Base-by-base conservation (phyloP, 139 green algal species). In the Dunaliella sp. region DNA sequence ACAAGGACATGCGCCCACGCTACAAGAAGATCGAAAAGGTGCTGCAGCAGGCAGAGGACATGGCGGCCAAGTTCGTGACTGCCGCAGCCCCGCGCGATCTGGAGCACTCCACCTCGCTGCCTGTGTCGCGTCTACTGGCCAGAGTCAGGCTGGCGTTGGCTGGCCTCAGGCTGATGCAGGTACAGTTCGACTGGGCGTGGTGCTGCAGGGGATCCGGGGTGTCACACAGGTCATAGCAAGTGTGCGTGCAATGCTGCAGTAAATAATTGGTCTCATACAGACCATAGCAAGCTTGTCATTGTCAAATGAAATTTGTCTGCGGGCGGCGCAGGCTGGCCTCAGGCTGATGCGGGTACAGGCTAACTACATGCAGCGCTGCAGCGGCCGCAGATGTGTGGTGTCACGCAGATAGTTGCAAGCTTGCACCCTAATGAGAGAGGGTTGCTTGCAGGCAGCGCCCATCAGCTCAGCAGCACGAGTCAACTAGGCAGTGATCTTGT, bases 1-100 rank as follows among this genome's bases (percentile, higher is more conserved):
- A 80, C 37, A 88, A 91, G 82, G 88, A 89, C 80, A 82, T 88
- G 35, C 83, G 88, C 2, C 86, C 88, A 0, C 83, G 88, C 0
- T 85, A 89, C 25, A 88, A 88, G 36, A 90, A 90, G 87, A 86
- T 90, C 38, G 87, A 90, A 81, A 90, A 88, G 81, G 84, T 84
- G 32, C 58, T 85, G 32, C 36, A 76, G 58, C 22, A 81, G 25
- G 88, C 88, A 0, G 86, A 91, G 83, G 88, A 91, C 77, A 85
- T 91, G 88, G 88, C 88, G 0, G 80, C 80, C 37, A 87, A 87
- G 84, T 87, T 89, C 38, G 85, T 89, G 30, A 32, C 59, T 7
- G 83, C 80, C 30, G 28, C 48, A 77, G 80, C 36, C 2, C 88
- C 88, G 1, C 83, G 88, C 25, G 88, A 91, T 75, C 83, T 91